These are phyloP conservation scores for Neurospora sp. DNA, from an alignment of 2,329 filamentous ascomycete species.

Conservation along the genomic window DNA sequence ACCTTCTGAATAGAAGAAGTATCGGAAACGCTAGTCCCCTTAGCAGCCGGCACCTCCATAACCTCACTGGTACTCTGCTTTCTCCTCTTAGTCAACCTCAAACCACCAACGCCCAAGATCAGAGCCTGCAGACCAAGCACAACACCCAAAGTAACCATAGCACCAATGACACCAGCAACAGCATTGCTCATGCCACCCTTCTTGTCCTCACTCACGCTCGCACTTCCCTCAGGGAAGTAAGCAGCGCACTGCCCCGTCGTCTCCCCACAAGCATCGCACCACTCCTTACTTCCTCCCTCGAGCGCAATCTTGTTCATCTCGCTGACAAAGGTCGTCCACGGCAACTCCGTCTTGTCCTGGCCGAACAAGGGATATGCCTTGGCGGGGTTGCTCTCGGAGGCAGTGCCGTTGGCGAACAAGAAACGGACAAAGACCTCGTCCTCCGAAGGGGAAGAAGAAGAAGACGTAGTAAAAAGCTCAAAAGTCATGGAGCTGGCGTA, in stretches of 20 bases:
- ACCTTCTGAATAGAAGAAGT: background rate
- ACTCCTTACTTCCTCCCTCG: constrained; percentile 44
- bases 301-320: constrained; percentile 59
- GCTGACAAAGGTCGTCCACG: constrained; percentile 58
- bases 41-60: background rate
- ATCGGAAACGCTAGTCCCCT: background rate
- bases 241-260: constrained; percentile 53
- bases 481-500: constrained; percentile 77
- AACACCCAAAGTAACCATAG: constrained; percentile 49
- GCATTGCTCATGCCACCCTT: constrained; percentile 36
- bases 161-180: constrained; percentile 78
- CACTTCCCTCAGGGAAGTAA: background rate
- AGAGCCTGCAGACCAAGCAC: constrained; percentile 35
- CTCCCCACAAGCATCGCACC: constrained; percentile 71
- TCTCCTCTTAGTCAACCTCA: constrained; percentile 37
- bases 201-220: constrained; percentile 14
- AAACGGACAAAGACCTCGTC: constrained; percentile 49
- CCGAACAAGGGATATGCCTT: constrained; percentile 50
- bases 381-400: constrained; percentile 38
- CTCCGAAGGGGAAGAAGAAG: constrained; percentile 29
- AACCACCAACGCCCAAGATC: constrained; percentile 31
- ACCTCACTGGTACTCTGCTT: background rate
- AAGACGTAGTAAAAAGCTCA: constrained; percentile 54
- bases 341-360: constrained; percentile 40
- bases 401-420: constrained; percentile 50